Conservation (phyloP, 1,139 yeast species). For the Sugiyamaella xylanicola region DNA sequence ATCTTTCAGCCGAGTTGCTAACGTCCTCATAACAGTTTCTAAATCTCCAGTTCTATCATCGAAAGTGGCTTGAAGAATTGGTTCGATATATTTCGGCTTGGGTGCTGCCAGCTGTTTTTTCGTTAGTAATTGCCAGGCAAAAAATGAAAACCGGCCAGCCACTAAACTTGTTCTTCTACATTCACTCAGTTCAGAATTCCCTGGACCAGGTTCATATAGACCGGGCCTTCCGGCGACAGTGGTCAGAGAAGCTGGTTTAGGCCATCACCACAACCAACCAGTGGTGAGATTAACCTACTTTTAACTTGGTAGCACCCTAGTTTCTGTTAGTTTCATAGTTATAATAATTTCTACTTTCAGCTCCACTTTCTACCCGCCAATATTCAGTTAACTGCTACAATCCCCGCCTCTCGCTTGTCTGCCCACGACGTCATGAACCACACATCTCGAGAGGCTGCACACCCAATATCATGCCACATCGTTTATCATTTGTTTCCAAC, state of each 20-base stretch:
- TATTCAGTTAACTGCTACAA: no score
- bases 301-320: slow-evolving; percentile 68
- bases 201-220: not conserved
- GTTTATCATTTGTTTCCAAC: no score
- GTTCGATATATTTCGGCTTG: slow-evolving; percentile 91
- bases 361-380: no score
- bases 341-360: no score
- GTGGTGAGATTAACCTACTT: slow-evolving; percentile 44
- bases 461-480: no score
- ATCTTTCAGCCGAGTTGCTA: slow-evolving; percentile 66
- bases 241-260: no score
- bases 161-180: no score
- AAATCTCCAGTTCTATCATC: slow-evolving; percentile 57
- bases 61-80: slow-evolving; percentile 78
- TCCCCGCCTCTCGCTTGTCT: no score
- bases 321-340: slow-evolving; percentile 15
- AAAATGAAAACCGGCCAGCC: not conserved
- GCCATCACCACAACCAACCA: not conserved
- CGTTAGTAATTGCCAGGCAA: slow-evolving; percentile 1
- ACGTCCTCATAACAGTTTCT: slow-evolving; percentile 64
- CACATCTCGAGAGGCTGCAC: no score
- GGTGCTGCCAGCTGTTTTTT: slow-evolving; percentile 86
- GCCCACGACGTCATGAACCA: no score
- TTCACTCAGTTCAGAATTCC: not conserved
- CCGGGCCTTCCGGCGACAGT: not conserved